Conservation (phyloP, 2,329 filamentous ascomycete species). For the Cytospora paraplurivora region DNA sequence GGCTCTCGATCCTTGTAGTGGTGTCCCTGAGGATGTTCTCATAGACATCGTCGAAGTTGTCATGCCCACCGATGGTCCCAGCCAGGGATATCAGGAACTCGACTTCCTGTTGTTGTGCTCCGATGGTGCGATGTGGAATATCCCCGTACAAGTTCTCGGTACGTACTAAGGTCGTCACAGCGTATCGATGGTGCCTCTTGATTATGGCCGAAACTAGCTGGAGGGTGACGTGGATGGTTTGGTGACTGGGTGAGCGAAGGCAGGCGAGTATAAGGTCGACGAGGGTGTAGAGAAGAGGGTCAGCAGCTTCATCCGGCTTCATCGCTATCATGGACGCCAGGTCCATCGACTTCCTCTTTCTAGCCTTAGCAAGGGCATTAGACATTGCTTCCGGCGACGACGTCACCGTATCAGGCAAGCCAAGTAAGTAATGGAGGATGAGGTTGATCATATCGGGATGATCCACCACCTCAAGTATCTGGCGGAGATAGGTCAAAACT, state of each 20-base stretch:
- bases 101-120: constrained; percentile 74
- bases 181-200: constrained; percentile 84
- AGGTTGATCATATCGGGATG: constrained; percentile 94
- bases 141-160: constrained; percentile 60
- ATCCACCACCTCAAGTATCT: constrained; percentile 87
- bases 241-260: constrained; percentile 78
- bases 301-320: constrained; percentile 71
- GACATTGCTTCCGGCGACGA: constrained; percentile 42
- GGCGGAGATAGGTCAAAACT: constrained; percentile 88
- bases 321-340: constrained; percentile 77
- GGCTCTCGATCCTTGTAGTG: constrained; percentile 67
- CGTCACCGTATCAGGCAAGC: constrained; percentile 64
- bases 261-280: constrained; percentile 89
- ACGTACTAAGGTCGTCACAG: constrained; percentile 73
- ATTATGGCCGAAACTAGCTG: constrained; percentile 86
- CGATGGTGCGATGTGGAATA: constrained; percentile 64
- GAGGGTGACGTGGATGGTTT: constrained; percentile 87
- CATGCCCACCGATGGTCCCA: constrained; percentile 66
- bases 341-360: constrained; percentile 86
- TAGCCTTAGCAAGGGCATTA: constrained; percentile 66
- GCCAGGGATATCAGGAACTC: constrained; percentile 71
- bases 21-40: constrained; percentile 72
- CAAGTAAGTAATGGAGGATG: constrained; percentile 88
- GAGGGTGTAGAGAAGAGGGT: constrained; percentile 88
- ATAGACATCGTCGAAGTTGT: constrained; percentile 73